phyloP scores from a whole-genome alignment of 176 grass and related monocot species.

The Hordeum marinum region DNA sequence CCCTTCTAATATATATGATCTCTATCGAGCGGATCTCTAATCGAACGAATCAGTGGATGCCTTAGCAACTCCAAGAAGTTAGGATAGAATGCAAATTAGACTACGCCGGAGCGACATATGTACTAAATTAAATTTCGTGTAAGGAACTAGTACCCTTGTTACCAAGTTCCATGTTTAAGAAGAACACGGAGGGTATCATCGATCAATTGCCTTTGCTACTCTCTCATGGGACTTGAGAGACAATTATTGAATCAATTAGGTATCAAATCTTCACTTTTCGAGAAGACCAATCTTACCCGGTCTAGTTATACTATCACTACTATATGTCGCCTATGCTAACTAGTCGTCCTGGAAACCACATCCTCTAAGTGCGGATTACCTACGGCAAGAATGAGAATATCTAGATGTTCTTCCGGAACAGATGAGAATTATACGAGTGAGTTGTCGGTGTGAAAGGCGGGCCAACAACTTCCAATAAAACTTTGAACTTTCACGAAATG shows the following conservation, averaged over 20 bases:
- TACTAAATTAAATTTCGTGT: background rate
- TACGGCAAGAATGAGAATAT: constrained; percentile 1
- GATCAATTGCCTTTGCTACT: background rate
- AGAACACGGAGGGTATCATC: background rate
- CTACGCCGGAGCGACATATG: background rate
- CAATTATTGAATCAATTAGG: background rate
- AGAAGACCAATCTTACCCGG: background rate
- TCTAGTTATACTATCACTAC: background rate
- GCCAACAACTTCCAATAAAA: background rate
- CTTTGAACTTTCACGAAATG: background rate
- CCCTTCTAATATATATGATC: too few species aligned
- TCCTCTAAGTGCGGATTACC: background rate
- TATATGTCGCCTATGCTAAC: background rate
- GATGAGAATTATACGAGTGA: constrained; percentile 3
- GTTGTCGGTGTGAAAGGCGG: background rate
- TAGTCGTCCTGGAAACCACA: background rate
- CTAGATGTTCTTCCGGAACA: background rate
- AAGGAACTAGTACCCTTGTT: background rate
- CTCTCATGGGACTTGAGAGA: background rate
- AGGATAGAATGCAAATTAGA: too few species aligned
- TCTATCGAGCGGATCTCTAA: background rate
- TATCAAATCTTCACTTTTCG: constrained; percentile 8
- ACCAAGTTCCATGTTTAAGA: background rate
- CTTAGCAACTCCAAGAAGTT: background rate
- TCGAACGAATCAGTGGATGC: background rate